Evolutionary conservation across 495 filamentous ascomycete species (phyloP).

Genomic region (Ramalina peruviana): DNA sequence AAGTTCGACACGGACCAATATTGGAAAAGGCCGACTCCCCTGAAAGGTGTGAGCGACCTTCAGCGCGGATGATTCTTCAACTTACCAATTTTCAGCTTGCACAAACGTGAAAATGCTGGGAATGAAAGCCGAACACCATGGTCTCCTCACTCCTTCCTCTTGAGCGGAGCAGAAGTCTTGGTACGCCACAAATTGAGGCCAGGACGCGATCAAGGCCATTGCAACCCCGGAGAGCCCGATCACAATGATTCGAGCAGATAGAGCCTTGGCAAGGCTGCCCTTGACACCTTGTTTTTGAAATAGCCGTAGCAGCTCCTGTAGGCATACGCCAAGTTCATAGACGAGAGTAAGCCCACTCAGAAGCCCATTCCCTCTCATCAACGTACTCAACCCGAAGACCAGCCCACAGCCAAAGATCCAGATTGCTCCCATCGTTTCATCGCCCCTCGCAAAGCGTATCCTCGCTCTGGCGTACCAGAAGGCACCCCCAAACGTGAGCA

Average conservation of each 20-base stretch:
- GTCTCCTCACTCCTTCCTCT: slow-evolving; percentile 26
- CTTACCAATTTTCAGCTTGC: slow-evolving; percentile 79
- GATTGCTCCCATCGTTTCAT: slow-evolving; percentile 23
- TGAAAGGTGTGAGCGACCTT: slow-evolving; percentile 23
- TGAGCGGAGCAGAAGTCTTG: slow-evolving; percentile 45
- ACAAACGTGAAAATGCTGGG: slow-evolving; percentile 90
- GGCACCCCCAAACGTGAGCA: slow-evolving; percentile 61
- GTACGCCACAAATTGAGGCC: slow-evolving; percentile 70
- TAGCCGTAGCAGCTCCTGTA: slow-evolving; percentile 6
- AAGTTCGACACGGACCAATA: slow-evolving; percentile 86
- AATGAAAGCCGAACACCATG: slow-evolving; percentile 57
- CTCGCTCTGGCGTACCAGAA: slow-evolving; percentile 52
- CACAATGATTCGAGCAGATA: neutral
- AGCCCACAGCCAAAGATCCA: slow-evolving; percentile 44
- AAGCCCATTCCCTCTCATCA: slow-evolving; percentile 75
- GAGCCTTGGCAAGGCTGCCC: neutral
- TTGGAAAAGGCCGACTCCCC: slow-evolving; percentile 73
- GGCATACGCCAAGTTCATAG: slow-evolving; percentile 34
- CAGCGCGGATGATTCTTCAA: neutral
- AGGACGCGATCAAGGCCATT: slow-evolving; percentile 47
- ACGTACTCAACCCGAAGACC: slow-evolving; percentile 58
- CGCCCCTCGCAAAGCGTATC: slow-evolving; percentile 18
- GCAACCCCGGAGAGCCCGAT: slow-evolving; percentile 50
- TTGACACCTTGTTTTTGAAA: neutral
- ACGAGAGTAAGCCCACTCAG: slow-evolving; percentile 66